These are phyloP conservation scores for Trametes coccinea DNA, from an alignment of 768 basidiomycete species.

Conservation along the genomic window DNA sequence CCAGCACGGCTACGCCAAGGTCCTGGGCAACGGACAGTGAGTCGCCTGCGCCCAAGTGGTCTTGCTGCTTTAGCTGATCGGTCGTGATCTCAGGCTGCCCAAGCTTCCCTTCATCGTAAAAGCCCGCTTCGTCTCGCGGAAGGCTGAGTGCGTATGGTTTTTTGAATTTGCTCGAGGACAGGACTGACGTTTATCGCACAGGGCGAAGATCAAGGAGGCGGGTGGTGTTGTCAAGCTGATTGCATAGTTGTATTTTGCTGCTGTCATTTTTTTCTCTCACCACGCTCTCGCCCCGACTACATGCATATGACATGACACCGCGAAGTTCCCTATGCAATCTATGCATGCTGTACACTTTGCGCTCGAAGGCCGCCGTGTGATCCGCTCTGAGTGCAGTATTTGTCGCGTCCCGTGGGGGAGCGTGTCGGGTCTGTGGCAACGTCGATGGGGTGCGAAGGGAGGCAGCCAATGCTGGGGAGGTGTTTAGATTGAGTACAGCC, in stretches of 20 bases:
- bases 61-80: not conserved
- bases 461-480: not conserved
- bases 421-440: too few relatives aligned
- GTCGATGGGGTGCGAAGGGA: not conserved
- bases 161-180: not conserved
- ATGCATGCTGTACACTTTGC: constrained; percentile 29
- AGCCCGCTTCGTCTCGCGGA: constrained; percentile 90
- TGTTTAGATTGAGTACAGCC: not conserved
- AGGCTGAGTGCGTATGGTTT: constrained; percentile 64
- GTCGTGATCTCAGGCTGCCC: constrained; percentile 57
- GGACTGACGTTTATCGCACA: constrained; percentile 27
- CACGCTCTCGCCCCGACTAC: constrained; percentile 22
- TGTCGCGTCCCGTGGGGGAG: too few relatives aligned
- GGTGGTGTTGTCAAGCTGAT: constrained; percentile 92
- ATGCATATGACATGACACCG: constrained; percentile 35
- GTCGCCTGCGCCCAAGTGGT: constrained; percentile 32
- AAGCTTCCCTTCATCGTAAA: constrained; percentile 96
- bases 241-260: constrained; percentile 57
- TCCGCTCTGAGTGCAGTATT: not conserved
- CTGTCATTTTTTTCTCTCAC: constrained; percentile 24
- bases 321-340: constrained; percentile 32
- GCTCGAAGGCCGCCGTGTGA: not conserved
- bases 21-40: constrained; percentile 91
- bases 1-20: constrained; percentile 83
- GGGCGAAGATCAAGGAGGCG: constrained; percentile 85